Evolutionary conservation across 305 asterid species (phyloP).

Genomic region (Rubia tinctorum): DNA sequence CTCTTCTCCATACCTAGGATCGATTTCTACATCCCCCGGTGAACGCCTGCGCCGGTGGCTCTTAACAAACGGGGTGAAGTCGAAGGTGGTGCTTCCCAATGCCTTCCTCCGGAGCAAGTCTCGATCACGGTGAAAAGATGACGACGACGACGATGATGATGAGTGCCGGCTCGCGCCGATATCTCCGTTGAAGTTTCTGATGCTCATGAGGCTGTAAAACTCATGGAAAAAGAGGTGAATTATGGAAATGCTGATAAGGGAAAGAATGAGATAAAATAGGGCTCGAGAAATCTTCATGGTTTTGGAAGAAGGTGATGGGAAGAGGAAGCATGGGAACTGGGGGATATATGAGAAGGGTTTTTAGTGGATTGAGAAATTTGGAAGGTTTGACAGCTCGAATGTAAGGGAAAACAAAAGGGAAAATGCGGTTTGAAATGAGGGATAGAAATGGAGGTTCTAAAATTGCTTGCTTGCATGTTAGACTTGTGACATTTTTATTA

Average conservation of each 20-base stretch:
- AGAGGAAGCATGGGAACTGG: slow-evolving; percentile 57
- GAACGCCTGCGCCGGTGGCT: slow-evolving; percentile 22
- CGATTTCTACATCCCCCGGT: slow-evolving; percentile 29
- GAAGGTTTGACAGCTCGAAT: slow-evolving; percentile 25
- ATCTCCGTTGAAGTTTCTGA: background rate
- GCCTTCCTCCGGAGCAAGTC: slow-evolving; percentile 43
- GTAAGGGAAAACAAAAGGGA: too few species aligned
- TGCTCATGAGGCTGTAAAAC: slow-evolving; percentile 25
- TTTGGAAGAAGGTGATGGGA: slow-evolving; percentile 33
- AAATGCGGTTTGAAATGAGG: slow-evolving; percentile 29
- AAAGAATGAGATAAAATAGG: slow-evolving; percentile 32
- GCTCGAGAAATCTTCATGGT: slow-evolving; percentile 46
- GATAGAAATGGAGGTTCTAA: slow-evolving; percentile 13
- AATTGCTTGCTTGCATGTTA: slow-evolving; percentile 50
- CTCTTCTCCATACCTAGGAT: slow-evolving; percentile 70
- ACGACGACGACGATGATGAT: too few species aligned
- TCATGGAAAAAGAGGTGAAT: slow-evolving; percentile 38
- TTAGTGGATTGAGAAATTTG: slow-evolving; percentile 33
- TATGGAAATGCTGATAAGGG: slow-evolving; percentile 39
- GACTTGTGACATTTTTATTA: slow-evolving; percentile 38
- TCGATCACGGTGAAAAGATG: slow-evolving; percentile 12
- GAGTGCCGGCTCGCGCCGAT: background rate
- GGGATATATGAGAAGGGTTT: slow-evolving; percentile 8
- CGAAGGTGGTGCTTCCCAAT: slow-evolving; percentile 39
- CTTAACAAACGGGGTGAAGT: slow-evolving; percentile 53